Evolutionary conservation across 495 filamentous ascomycete species (phyloP).

Genomic region (Penicillium soppii): DNA sequence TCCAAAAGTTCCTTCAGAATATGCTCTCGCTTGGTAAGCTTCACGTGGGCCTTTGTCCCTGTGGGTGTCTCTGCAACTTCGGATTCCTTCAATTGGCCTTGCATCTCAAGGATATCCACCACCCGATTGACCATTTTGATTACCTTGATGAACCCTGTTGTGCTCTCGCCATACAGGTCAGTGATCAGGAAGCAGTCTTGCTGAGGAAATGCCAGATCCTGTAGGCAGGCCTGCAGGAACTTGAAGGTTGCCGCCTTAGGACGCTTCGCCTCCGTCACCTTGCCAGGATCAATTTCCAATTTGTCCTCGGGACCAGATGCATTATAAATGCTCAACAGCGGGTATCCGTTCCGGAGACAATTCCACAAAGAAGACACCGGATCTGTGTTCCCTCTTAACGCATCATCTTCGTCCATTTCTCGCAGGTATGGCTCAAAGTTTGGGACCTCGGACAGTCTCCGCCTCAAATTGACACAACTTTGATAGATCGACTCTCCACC

Average conservation of each 20-base stretch:
- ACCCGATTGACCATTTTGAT: conserved; percentile 84
- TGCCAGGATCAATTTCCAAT: conserved; percentile 61
- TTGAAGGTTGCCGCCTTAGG: conserved; percentile 71
- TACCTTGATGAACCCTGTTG: conserved; percentile 96
- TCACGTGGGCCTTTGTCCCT: conserved; percentile 41
- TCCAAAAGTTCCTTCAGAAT: conserved; percentile 87
- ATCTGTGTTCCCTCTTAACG: conserved; percentile 60
- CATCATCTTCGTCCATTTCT: conserved; percentile 63
- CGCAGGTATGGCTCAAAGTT: conserved; percentile 70
- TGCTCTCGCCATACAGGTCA: conserved; percentile 90
- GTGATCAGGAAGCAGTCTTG: conserved; percentile 87
- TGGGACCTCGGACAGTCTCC: conserved; percentile 77
- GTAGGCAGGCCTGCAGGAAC: conserved; percentile 66
- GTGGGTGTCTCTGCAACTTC: conserved; percentile 44
- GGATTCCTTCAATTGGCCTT: conserved; percentile 62
- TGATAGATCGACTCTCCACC: conserved; percentile 95
- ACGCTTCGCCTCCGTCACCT: conserved; percentile 60
- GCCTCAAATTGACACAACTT: conserved; percentile 81
- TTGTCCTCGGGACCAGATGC: conserved; percentile 63
- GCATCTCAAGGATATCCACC: conserved; percentile 76
- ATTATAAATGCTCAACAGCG: conserved; percentile 88
- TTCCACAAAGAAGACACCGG: conserved; percentile 91
- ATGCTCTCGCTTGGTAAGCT: conserved; percentile 79
- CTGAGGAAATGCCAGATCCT: conserved; percentile 71
- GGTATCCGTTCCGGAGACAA: conserved; percentile 78